These are phyloP conservation scores for Sonneratia caseolaris DNA, from an alignment of 345 rosid species.

Conservation along the genomic window DNA sequence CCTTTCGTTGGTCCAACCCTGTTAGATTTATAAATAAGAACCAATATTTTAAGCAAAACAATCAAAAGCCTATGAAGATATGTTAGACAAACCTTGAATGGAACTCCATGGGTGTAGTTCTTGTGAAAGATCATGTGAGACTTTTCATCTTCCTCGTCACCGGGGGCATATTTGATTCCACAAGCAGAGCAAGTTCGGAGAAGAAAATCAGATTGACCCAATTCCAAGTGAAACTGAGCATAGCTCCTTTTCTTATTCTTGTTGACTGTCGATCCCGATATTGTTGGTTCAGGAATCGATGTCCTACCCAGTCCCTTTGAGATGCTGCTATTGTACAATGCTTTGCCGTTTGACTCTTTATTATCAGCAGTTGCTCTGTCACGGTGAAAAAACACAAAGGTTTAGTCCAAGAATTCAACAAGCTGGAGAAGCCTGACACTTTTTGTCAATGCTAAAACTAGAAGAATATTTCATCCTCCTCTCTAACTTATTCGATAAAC, in stretches of 20 bases:
- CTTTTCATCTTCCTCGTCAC: conserved; percentile 71
- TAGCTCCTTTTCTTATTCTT: conserved; percentile 58
- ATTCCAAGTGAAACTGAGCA: conserved; percentile 67
- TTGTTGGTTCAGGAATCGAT: neutral
- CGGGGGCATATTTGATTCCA: conserved; percentile 59
- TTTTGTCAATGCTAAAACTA: neutral
- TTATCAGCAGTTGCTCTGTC: neutral
- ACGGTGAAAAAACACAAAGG: neutral
- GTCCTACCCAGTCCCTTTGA: neutral
- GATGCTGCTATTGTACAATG: neutral
- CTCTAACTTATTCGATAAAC: neutral
- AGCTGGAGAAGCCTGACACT: neutral
- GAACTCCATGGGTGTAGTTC: conserved; percentile 54
- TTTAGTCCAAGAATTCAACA: neutral
- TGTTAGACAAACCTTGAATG: conserved; percentile 42
- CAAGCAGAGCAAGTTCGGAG: conserved; percentile 50
- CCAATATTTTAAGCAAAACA: neutral
- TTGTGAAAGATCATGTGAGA: conserved; percentile 55
- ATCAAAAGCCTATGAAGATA: neutral
- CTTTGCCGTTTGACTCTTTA: neutral
- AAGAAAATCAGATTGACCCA: conserved; percentile 86
- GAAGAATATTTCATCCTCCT: neutral
- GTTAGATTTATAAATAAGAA: neutral
- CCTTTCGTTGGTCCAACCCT: conserved; percentile 9
- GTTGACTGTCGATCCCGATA: conserved; percentile 8